Base-by-base conservation (phyloP, 1,284 basidiomycete genomes). In the Marasmius tenuissimus region DNA sequence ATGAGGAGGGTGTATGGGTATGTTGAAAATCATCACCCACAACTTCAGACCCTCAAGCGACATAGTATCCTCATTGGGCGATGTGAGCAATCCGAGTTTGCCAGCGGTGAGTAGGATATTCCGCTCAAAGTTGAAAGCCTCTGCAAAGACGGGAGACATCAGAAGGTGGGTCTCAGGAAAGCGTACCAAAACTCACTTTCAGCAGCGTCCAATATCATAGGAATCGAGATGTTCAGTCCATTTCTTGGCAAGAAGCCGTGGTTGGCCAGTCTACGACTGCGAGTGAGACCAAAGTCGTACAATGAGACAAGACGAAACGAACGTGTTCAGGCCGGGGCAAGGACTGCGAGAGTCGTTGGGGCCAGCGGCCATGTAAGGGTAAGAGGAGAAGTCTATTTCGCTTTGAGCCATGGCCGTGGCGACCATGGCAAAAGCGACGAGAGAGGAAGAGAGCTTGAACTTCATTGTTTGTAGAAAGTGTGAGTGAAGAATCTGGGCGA, bases 191-290 rank as follows among this genome's bases (percentile, higher is more conserved):
- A 34, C 50, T 10, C 37, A 66, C 66, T 52, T 33, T 61, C 5
- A 3, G 45, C 57, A 9, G 57, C 65, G 11, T 65, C n/a, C 4
- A 66, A 11, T 16, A 65, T 62, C 42, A 62, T 60, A 1, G 59
- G 35, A 18, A 68, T 60, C 6, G 67, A 60, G 40, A 69, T 60
- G 39, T 67, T 65, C 27, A 45, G 63, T 14, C 68, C 68, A 48
- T 61, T 58, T 12, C 67, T 58, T 12, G 65, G 63, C n/a, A 69
- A 48, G 53, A 65, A 69, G 5, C 65, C 67, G 45, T 69, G 68
- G 40, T 69, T 69, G 14, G 68, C 68, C 9, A 69, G 57, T 7
- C 66, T 68, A n/a, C n/a, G n/a, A n/a, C n/a, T n/a, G n/a, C n/a
- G n/a, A n/a, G n/a, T n/a, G n/a, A n/a, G n/a, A n/a, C n/a, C n/a